phyloP scores from a whole-genome alignment of 78 protist genomes.

The Dictyostelium purpureum region DNA sequence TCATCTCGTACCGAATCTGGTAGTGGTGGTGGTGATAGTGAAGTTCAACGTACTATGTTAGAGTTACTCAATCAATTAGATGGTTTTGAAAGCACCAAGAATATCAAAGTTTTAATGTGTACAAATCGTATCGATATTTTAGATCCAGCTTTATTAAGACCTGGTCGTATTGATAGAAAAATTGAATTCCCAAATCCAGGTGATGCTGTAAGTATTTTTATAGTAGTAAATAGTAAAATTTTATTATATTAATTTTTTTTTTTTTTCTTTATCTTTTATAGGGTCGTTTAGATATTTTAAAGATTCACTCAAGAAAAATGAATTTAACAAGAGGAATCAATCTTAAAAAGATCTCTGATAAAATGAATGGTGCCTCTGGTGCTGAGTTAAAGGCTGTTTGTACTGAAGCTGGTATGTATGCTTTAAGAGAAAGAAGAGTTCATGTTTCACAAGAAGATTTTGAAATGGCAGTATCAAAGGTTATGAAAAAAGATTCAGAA shows the following conservation, averaged over 20 bases:
- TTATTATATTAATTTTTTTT: neutral
- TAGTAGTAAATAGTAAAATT: neutral
- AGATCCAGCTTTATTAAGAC: slow-evolving; percentile 99
- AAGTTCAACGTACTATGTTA: slow-evolving; percentile 99
- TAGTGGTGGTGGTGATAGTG: slow-evolving; percentile 92
- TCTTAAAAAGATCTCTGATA: slow-evolving; percentile 92
- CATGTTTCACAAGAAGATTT: slow-evolving; percentile 99
- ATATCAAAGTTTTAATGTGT: slow-evolving; percentile 99
- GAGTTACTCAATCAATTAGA: slow-evolving; percentile 99
- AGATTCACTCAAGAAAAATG: slow-evolving; percentile 99
- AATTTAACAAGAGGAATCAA: slow-evolving; percentile 98
- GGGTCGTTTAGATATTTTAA: slow-evolving; percentile 98
- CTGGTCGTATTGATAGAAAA: slow-evolving; percentile 99
- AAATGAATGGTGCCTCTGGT: slow-evolving; percentile 97
- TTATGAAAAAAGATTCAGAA: slow-evolving; percentile 97
- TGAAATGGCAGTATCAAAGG: slow-evolving; percentile 99
- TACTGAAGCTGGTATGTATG: slow-evolving; percentile 99
- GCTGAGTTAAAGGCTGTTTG: slow-evolving; percentile 99
- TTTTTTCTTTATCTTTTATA: neutral
- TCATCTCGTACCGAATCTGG: slow-evolving; percentile 82
- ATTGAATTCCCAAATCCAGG: slow-evolving; percentile 94
- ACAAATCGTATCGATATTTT: slow-evolving; percentile 99
- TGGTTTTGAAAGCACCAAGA: slow-evolving; percentile 99
- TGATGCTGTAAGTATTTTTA: slow-evolving; percentile 51
- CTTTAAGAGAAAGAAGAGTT: slow-evolving; percentile 98